These are phyloP conservation scores for Ophiosphaerella narmari DNA, from an alignment of 2,329 filamentous ascomycete genomes.

Conservation along the genomic window DNA sequence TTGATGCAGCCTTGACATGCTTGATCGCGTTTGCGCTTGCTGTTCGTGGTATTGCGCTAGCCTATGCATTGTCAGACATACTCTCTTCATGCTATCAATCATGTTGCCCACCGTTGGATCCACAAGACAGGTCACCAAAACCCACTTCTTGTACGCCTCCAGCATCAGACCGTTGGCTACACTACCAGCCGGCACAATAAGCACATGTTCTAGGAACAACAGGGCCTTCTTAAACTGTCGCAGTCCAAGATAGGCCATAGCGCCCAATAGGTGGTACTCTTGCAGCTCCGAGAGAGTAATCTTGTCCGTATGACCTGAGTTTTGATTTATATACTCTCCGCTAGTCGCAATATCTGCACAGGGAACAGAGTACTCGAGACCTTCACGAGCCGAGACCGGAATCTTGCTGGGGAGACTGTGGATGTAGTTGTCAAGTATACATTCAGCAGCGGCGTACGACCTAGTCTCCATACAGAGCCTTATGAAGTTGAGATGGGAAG, in stretches of 20 bases:
- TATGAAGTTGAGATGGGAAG: slow-evolving; percentile 63
- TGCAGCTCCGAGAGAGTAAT: slow-evolving; percentile 60
- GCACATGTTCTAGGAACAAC: slow-evolving; percentile 53
- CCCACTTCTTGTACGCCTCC: slow-evolving; percentile 91
- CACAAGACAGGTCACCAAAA: slow-evolving; percentile 74
- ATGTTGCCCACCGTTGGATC: slow-evolving; percentile 61
- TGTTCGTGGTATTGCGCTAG: slow-evolving; percentile 60
- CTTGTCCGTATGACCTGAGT: slow-evolving; percentile 61
- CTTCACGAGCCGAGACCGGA: slow-evolving; percentile 30
- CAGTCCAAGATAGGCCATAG: slow-evolving; percentile 53
- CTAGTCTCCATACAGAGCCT: slow-evolving; percentile 62
- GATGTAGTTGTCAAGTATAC: slow-evolving; percentile 67
- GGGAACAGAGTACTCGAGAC: slow-evolving; percentile 45
- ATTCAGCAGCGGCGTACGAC: slow-evolving; percentile 60
- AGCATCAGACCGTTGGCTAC: slow-evolving; percentile 77
- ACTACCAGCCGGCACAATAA: slow-evolving; percentile 68
- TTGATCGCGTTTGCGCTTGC: slow-evolving; percentile 60
- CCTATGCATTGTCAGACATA: slow-evolving; percentile 38
- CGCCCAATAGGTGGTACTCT: slow-evolving; percentile 58
- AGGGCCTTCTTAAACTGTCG: slow-evolving; percentile 51
- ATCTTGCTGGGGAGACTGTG: slow-evolving; percentile 63
- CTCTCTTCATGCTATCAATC: slow-evolving; percentile 16
- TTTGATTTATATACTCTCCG: slow-evolving; percentile 63
- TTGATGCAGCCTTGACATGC: slow-evolving; percentile 62
- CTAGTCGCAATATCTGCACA: slow-evolving; percentile 51